Percentiles rank a stretch among this genome's conserved stretches.
Evolutionary conservation across 2,329 filamentous ascomycete genomes (phyloP).

Genomic region (Alternaria sp.): DNA sequence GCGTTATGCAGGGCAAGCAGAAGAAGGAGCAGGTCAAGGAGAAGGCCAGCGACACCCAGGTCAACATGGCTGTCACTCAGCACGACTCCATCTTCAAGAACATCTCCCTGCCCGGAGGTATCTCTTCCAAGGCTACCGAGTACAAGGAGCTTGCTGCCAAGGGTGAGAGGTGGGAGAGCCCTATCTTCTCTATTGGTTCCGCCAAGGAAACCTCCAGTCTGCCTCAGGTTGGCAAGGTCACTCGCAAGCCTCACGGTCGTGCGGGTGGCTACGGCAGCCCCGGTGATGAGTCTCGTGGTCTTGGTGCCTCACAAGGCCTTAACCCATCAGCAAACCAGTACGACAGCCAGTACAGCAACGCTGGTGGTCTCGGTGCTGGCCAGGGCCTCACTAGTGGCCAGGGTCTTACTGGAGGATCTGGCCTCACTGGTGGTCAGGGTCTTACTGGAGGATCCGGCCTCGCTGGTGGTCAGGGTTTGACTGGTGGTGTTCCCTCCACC

Average conservation of each 20-base stretch:
- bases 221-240: slow-evolving; percentile 64
- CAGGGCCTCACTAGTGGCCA: slow-evolving; percentile 17
- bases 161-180: slow-evolving; percentile 94
- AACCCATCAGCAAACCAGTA: slow-evolving; percentile 25
- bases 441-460: slow-evolving; percentile 13
- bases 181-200: slow-evolving; percentile 86
- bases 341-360: slow-evolving; percentile 23
- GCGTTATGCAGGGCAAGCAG: slow-evolving; percentile 77
- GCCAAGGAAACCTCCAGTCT: slow-evolving; percentile 77
- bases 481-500: slow-evolving; percentile 13
- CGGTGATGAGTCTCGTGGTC: slow-evolving; percentile 26
- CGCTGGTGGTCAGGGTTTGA: slow-evolving; percentile 19
- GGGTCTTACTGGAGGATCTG: slow-evolving; percentile 13
- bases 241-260: slow-evolving; percentile 66
- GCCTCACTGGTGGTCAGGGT: slow-evolving; percentile 18
- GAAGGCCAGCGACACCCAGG: slow-evolving; percentile 68
- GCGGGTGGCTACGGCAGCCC: slow-evolving; percentile 43
- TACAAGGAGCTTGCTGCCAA: slow-evolving; percentile 87
- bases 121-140: slow-evolving; percentile 92
- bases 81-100: slow-evolving; percentile 92
- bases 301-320: slow-evolving; percentile 23
- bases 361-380: slow-evolving; percentile 18
- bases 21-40: slow-evolving; percentile 69
- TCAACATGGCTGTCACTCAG: slow-evolving; percentile 85
- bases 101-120: slow-evolving; percentile 84